phyloP scores from a whole-genome alignment of 371 early-diverging fungal genomes.

The Haplosporangium sp. region DNA sequence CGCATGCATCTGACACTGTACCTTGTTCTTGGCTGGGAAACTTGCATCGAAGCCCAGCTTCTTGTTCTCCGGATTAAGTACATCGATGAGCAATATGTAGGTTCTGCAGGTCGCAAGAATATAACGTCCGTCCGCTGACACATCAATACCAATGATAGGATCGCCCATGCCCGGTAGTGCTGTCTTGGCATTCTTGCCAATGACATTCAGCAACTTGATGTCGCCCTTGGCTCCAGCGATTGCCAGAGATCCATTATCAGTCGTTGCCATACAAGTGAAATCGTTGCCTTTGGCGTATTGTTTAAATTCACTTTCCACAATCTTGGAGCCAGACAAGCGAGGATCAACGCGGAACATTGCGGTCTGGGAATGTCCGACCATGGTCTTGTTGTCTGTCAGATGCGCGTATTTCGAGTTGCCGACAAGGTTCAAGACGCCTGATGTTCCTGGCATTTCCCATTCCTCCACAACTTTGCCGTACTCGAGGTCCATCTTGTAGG shows the following conservation, averaged over 20 bases:
- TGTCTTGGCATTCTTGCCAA: conserved; percentile 90
- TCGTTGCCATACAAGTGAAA: conserved; percentile 84
- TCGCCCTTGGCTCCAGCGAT: conserved; percentile 92
- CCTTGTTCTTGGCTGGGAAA: conserved; percentile 70
- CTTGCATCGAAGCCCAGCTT: conserved; percentile 72
- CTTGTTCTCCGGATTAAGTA: conserved; percentile 60
- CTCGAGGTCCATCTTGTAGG: conserved; percentile 93
- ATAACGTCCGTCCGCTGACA: conserved; percentile 89
- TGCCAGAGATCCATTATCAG: conserved; percentile 84
- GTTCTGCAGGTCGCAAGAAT: conserved; percentile 91
- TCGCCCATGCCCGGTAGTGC: conserved; percentile 91
- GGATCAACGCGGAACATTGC: conserved; percentile 93
- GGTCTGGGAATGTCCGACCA: conserved; percentile 87
- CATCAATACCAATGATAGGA: conserved; percentile 89
- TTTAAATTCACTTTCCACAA: conserved; percentile 72
- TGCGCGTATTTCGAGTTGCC: conserved; percentile 86
- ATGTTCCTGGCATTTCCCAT: conserved; percentile 76
- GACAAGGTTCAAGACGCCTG: conserved; percentile 63
- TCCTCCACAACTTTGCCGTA: conserved; percentile 93
- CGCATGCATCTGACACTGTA: conserved; percentile 1
- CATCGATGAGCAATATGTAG: conserved; percentile 86
- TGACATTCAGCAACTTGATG: conserved; percentile 83
- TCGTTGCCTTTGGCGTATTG: conserved; percentile 73
- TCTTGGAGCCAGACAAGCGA: conserved; percentile 75
- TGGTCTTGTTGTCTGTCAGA: conserved; percentile 72